phyloP scores from a whole-genome alignment of 805 yeast species.

The Pichia nanzhaoensis region DNA sequence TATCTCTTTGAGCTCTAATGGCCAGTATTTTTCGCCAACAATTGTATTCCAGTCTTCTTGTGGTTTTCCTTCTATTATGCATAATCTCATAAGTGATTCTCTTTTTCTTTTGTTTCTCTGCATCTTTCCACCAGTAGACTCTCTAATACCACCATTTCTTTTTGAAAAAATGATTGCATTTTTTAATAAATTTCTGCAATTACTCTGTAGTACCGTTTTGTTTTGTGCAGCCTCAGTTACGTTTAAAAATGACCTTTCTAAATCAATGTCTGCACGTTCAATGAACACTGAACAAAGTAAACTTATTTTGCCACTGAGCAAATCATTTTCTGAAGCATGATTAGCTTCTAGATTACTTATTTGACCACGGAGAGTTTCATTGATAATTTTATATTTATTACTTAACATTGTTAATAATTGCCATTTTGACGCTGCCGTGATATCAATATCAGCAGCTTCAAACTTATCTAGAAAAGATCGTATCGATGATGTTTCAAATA shows the following conservation, averaged over 20 bases:
- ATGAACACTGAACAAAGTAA: constrained; percentile 38
- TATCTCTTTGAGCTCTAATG: constrained; percentile 21
- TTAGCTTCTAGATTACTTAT: constrained; percentile 17
- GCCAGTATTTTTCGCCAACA: constrained; percentile 26
- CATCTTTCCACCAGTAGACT: constrained; percentile 37
- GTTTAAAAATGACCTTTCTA: constrained; percentile 38
- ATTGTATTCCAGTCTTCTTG: constrained; percentile 21
- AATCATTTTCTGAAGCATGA: constrained; percentile 15
- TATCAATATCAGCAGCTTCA: constrained; percentile 5
- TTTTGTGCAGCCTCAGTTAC: constrained; percentile 29
- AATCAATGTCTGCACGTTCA: constrained; percentile 48
- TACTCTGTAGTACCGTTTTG: constrained; percentile 29
- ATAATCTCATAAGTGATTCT: constrained; percentile 41
- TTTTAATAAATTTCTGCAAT: constrained; percentile 37
- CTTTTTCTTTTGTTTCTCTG: constrained; percentile 35
- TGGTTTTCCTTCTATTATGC: constrained; percentile 38
- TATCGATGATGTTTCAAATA: constrained; percentile 39
- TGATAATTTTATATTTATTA: constrained; percentile 33
- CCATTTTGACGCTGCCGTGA: constrained; percentile 32
- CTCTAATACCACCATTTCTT: constrained; percentile 45
- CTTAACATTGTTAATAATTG: constrained; percentile 33
- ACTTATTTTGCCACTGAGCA: constrained; percentile 20
- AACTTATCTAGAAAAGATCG: constrained; percentile 37
- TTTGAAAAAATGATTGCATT: constrained; percentile 41
- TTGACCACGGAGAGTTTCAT: constrained; percentile 26